A percentile compares a stretch with the other conserved stretches of the same genome.
Conservation (phyloP, 2,329 filamentous ascomycete species). For the Ophiostoma sp. region DNA sequence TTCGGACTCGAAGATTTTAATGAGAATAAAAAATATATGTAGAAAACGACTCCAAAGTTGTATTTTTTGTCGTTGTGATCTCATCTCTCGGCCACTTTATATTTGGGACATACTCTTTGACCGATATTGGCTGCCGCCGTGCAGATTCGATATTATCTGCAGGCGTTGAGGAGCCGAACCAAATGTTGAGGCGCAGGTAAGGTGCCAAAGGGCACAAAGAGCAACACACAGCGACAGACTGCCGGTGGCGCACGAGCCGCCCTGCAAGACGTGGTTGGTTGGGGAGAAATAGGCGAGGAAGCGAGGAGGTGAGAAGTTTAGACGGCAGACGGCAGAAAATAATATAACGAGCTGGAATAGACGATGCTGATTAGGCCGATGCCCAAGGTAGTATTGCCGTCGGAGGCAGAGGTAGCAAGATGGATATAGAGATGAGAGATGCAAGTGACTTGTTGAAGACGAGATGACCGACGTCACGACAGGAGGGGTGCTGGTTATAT, state of each 20-base stretch:
- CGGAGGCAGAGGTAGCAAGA: neutral
- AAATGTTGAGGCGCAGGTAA: neutral
- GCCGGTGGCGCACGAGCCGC: neutral
- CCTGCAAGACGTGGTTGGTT: neutral
- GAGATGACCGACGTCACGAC: neutral
- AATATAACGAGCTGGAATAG: neutral
- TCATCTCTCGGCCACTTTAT: neutral
- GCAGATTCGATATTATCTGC: neutral
- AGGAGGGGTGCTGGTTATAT: neutral
- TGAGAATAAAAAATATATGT: too few species aligned
- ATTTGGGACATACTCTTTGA: neutral
- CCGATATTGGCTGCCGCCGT: neutral
- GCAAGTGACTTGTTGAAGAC: neutral
- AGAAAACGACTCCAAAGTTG: neutral
- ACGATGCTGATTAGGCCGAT: neutral
- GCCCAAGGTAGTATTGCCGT: neutral
- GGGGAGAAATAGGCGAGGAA: neutral
- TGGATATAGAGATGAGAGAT: neutral
- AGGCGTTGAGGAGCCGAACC: neutral
- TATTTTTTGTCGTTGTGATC: neutral
- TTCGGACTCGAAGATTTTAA: neutral
- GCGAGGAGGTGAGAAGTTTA: too few species aligned
- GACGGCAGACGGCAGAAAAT: neutral
- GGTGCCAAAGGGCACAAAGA: neutral
- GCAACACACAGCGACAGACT: neutral